Base-by-base conservation (phyloP, 768 basidiomycete species). In the Rhodotorula kratochvilovae region DNA sequence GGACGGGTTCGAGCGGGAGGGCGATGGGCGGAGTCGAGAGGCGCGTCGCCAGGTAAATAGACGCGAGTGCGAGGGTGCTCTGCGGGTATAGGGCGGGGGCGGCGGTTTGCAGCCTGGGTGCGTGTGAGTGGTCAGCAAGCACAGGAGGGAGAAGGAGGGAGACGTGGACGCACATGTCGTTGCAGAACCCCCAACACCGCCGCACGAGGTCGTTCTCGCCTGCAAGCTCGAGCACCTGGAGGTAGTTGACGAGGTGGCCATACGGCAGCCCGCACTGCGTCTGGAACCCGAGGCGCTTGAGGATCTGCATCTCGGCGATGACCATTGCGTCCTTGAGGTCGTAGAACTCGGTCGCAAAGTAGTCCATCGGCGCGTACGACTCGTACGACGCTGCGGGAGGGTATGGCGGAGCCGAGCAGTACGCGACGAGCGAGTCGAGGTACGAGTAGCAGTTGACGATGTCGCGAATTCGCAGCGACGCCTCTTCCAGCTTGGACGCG, bases 271-370 rank as follows among this genome's bases (percentile, higher is more conserved):
- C 90, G 56, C 95, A 90, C 76, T 91, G 89, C 51, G 95, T 91
- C 77, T 97, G 90, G 82, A 98, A 99, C 2, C 91, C 95, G 19
- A 99, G 85, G 33, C 95, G 85, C 81, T 99, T 99, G 74, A 99
- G 84, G 31, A 98, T 86, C 79, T 99, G 96, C 92, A 98, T 98
- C 81, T 99, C 96, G 3, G 90, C 88, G 23, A 94, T 89, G 31
- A 97, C 92, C 60, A 97, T 83, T 13, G 90, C 88, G 78, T 99
- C 96, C 79, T 95, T 97, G 80, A 92, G 84, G 72, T 94, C 91
- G 82, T 97, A 97, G 78, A 95, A 98, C 4, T 87, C 88, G 77
- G 85, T 85, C 23, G 90, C 87, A 79, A 91, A 93, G 81, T 92
- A 94, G 27, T 89, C 88, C 90, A 92, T 94, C 21, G 91, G 89